These are phyloP conservation scores for Chlorophyllum brunneum DNA, from an alignment of 768 basidiomycete genomes.

Conservation along the genomic window DNA sequence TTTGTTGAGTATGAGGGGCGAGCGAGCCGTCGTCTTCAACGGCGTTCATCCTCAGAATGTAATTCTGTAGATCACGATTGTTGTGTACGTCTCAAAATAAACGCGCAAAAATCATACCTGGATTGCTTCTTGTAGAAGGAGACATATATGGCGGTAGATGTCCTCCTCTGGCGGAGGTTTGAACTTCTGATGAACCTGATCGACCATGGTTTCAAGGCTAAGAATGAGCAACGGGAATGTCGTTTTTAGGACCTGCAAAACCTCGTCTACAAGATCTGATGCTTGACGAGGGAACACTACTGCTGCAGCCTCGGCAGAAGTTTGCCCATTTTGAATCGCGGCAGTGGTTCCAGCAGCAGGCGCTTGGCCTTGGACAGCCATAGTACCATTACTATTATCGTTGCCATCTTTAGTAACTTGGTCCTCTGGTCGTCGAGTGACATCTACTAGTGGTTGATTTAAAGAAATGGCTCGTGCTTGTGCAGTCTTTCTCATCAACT, in stretches of 20 bases:
- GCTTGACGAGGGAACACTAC: constrained; percentile 50
- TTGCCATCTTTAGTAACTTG: constrained; percentile 23
- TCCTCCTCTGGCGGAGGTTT: constrained; percentile 91
- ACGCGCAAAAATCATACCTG: constrained; percentile 44
- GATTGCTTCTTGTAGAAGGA: constrained; percentile 84
- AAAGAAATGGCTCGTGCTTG: constrained; percentile 33
- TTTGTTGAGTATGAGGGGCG: constrained; percentile 47
- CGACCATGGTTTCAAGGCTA: constrained; percentile 95
- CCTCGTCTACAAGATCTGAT: constrained; percentile 90
- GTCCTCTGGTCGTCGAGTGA: constrained; percentile 24
- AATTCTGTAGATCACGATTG: constrained; percentile 48
- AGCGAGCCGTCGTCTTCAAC: constrained; percentile 69
- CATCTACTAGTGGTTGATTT: constrained; percentile 20
- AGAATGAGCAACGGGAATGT: constrained; percentile 92
- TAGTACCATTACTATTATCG: constrained; percentile 16
- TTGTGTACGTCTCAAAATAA: neutral
- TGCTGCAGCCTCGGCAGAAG: constrained; percentile 2
- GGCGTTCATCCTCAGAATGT: constrained; percentile 59
- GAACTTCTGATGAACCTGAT: constrained; percentile 88
- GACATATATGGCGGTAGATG: constrained; percentile 84
- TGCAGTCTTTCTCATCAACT: constrained; percentile 35
- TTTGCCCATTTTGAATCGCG: constrained; percentile 2
- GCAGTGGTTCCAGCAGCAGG: neutral
- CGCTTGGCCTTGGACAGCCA: constrained; percentile 1
- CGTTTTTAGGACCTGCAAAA: constrained; percentile 91